A percentile compares a stretch with the other conserved stretches of the same genome.
Conservation (phyloP, 2,329 filamentous ascomycete species). For the Pseudogymnoascus sp. region DNA sequence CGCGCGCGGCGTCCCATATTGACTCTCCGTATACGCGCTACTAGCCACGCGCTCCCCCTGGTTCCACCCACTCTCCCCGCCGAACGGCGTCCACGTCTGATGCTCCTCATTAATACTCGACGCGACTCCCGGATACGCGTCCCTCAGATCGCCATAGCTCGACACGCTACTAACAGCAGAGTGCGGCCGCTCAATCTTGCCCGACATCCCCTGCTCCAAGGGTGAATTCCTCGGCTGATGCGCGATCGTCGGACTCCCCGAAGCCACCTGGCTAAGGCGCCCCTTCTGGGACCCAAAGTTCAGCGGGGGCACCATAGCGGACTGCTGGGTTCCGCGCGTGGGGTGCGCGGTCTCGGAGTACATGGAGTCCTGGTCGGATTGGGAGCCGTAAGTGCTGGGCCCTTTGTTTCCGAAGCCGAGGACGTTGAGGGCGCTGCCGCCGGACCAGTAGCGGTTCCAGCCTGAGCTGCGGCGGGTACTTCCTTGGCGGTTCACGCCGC, state of each 20-base stretch:
- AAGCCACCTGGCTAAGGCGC: conserved; percentile 60
- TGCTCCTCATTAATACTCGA: conserved; percentile 50
- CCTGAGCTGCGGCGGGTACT: conserved; percentile 58
- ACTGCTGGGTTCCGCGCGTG: conserved; percentile 54
- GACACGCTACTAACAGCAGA: conserved; percentile 35
- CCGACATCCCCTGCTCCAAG: conserved; percentile 52
- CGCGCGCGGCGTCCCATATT: conserved; percentile 37
- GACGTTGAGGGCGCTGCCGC: conserved; percentile 62
- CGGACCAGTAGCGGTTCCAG: conserved; percentile 74
- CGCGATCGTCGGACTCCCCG: conserved; percentile 63
- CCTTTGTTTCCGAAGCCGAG: conserved; percentile 50
- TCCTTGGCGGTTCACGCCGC: conserved; percentile 16
- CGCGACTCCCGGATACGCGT: conserved; percentile 58
- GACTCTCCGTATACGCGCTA: conserved; percentile 44
- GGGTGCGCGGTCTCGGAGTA: conserved; percentile 42
- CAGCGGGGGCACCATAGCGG: conserved; percentile 64
- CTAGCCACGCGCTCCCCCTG: conserved; percentile 49
- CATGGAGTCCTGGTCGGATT: conserved; percentile 42
- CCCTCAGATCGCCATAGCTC: conserved; percentile 28
- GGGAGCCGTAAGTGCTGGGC: conserved; percentile 41
- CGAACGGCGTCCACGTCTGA: conserved; percentile 33
- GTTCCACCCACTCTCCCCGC: conserved; percentile 26
- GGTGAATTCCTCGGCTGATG: conserved; percentile 49
- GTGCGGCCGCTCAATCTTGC: conserved; percentile 52
- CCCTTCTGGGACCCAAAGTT: conserved; percentile 49